A percentile compares a stretch with the other conserved stretches of the same genome.
phyloP scores from a whole-genome alignment of 2,329 filamentous ascomycete genomes.

The Neopestalotiopsis rosae region DNA sequence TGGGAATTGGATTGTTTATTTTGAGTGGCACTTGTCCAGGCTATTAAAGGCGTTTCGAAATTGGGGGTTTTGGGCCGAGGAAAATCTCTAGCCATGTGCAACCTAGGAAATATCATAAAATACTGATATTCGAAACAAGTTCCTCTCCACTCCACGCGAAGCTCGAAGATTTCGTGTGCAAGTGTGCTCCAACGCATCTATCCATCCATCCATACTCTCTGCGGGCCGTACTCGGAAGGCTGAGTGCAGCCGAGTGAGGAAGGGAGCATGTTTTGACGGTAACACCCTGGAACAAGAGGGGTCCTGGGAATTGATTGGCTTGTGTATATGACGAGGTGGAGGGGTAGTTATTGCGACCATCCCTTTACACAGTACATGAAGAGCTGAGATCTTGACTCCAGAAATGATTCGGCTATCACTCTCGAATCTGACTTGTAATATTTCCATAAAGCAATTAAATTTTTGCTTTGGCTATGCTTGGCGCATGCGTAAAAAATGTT shows the following conservation, averaged over 20 bases:
- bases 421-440: slow-evolving; percentile 3
- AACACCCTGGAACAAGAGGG: not conserved
- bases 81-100: not conserved
- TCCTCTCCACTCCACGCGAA: not conserved
- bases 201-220: not conserved
- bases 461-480: not conserved
- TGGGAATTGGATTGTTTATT: not conserved
- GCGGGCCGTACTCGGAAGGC: not conserved
- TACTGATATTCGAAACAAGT: not conserved
- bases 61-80: not conserved
- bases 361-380: not conserved
- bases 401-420: slow-evolving; percentile 6
- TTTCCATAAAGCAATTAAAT: not conserved
- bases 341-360: not conserved
- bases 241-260: not conserved
- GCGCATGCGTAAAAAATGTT: not conserved
- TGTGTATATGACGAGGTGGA: not conserved
- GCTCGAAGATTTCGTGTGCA: not conserved
- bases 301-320: not conserved
- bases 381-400: slow-evolving; percentile 7
- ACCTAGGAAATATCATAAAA: not conserved
- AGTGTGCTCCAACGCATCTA: not conserved
- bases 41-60: not conserved
- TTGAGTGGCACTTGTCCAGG: not conserved
- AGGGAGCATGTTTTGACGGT: not conserved